Evolutionary conservation across 768 basidiomycete species (phyloP), one percentile per base, ranked within the genome.

Genomic region (Pulveroboletus sp.): DNA sequence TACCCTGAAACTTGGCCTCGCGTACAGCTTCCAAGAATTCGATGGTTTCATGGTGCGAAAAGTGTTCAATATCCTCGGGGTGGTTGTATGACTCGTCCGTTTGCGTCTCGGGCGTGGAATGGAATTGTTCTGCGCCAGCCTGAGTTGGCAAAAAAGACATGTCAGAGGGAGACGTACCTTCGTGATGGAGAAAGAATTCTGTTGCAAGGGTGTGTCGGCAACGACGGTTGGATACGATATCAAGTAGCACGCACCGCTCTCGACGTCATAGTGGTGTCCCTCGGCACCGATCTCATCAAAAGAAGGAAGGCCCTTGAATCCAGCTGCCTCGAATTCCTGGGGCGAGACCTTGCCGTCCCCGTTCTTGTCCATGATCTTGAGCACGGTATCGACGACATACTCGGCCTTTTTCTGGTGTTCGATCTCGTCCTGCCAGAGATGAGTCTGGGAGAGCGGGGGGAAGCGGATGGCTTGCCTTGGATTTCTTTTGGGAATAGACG

Each of bases 151-250:
- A 23, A 50, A 41, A 42, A 19, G 44, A 24, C 27, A 29, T 11
- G 27, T 21, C 24, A 20, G 43, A 29, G n/a, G 20, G 16, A 12
- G 32, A 56, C 70, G 60, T 51, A 86, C 93, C 94, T 82, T 99
- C 97, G 69, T 99, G 97, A 62, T 98, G 94, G 40, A 94, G 75
- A 79, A 94, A 94, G 73, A 94, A 94, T 69, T 95, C 90, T 88
- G 45, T 19, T 5, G 37, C 29, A 32, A n/a, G 17, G 1, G 3
- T 14, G 35, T 5, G 12, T 20, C 19, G 45, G 58, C 31, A 57
- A 45, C 32, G 23, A 44, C 9, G 38, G 13, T 4, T 1, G 38
- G 24, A 38, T 14, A 14, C 11, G 23, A 25, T 10, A 6, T 35
- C n/a, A 17, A 25, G 24, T 10, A n/a, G 17, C 14, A 70, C 86